These are phyloP conservation scores for Pseudogymnoascus sp. DNA, from an alignment of 2,329 filamentous ascomycete species.

Conservation along the genomic window DNA sequence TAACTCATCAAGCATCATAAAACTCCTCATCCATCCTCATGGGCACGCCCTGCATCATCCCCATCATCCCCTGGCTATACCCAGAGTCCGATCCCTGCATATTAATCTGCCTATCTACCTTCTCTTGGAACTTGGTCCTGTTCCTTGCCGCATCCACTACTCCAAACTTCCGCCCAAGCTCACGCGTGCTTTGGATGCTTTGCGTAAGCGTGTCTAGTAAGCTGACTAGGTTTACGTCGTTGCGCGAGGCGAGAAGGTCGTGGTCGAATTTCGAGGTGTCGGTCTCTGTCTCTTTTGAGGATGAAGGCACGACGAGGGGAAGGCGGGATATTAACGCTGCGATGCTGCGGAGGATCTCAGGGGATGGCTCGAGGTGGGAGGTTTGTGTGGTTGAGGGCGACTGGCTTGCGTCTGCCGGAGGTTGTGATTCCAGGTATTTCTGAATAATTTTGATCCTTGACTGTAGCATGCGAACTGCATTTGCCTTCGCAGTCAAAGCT, in stretches of 20 bases:
- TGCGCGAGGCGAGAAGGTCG: slow-evolving; percentile 68
- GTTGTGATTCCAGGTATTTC: slow-evolving; percentile 68
- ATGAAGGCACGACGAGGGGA: slow-evolving; percentile 62
- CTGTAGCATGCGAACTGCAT: slow-evolving; percentile 89
- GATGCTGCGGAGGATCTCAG: slow-evolving; percentile 70
- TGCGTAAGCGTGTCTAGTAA: slow-evolving; percentile 69
- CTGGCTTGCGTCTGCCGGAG: slow-evolving; percentile 31
- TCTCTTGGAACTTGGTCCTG: slow-evolving; percentile 4
- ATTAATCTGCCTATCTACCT: neutral
- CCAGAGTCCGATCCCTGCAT: neutral
- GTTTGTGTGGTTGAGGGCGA: neutral
- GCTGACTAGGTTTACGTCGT: slow-evolving; percentile 73
- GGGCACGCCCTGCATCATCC: neutral
- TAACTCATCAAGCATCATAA: slow-evolving; percentile 4
- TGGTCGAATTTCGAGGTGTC: slow-evolving; percentile 56
- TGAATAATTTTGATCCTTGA: slow-evolving; percentile 63
- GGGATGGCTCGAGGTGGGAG: slow-evolving; percentile 45
- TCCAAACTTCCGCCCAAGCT: slow-evolving; percentile 66
- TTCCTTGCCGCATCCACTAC: slow-evolving; percentile 40
- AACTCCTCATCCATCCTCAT: slow-evolving; percentile 1
- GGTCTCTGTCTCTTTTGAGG: slow-evolving; percentile 27
- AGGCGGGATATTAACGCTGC: slow-evolving; percentile 78
- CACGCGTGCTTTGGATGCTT: slow-evolving; percentile 60
- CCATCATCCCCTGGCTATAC: neutral
- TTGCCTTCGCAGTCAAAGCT: slow-evolving; percentile 74